These are phyloP conservation scores for Globisporangium nunn DNA, from an alignment of 352 stramenopile species.

Conservation along the genomic window DNA sequence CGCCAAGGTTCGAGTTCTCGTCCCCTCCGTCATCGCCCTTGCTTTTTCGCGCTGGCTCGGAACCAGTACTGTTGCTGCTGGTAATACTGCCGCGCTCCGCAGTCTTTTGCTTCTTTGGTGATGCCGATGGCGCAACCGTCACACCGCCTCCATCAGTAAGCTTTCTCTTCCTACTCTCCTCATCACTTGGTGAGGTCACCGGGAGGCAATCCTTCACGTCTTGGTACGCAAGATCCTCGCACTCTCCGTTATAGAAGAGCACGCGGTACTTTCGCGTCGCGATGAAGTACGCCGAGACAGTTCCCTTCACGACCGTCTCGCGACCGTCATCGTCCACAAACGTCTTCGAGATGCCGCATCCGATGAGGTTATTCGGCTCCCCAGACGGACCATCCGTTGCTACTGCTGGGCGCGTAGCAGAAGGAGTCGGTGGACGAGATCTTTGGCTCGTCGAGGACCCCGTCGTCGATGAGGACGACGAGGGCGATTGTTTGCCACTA, in stretches of 20 bases:
- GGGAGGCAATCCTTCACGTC: slow-evolving; percentile 59
- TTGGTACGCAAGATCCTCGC: slow-evolving; percentile 49
- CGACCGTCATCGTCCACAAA: slow-evolving; percentile 18
- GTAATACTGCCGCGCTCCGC: slow-evolving; percentile 2
- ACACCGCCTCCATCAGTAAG: slow-evolving; percentile 5
- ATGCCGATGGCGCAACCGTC: slow-evolving; percentile 17
- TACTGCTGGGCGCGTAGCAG: not conserved
- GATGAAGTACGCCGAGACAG: slow-evolving; percentile 66
- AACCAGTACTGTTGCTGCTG: not conserved
- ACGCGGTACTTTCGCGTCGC: slow-evolving; percentile 72
- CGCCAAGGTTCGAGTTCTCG: not conserved
- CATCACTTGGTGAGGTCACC: slow-evolving; percentile 19
- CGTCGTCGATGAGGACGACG: slow-evolving; percentile 8
- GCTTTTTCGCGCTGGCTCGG: not conserved
- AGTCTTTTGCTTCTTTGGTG: slow-evolving; percentile 24
- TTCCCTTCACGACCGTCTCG: slow-evolving; percentile 30
- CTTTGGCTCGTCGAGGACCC: not conserved
- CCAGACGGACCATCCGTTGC: not conserved
- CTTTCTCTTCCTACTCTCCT: slow-evolving; percentile 43
- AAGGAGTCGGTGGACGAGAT: slow-evolving; percentile 1
- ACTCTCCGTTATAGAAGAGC: slow-evolving; percentile 47
- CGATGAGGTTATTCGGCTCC: slow-evolving; percentile 41
- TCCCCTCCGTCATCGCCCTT: not conserved
- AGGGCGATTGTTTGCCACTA: slow-evolving; percentile 1
- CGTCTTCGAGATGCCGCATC: slow-evolving; percentile 31